Percentiles rank a stretch among this genome's conserved stretches.
Evolutionary conservation across 441 rosid species (phyloP).

Genomic region (Arabidopsis lyrata): DNA sequence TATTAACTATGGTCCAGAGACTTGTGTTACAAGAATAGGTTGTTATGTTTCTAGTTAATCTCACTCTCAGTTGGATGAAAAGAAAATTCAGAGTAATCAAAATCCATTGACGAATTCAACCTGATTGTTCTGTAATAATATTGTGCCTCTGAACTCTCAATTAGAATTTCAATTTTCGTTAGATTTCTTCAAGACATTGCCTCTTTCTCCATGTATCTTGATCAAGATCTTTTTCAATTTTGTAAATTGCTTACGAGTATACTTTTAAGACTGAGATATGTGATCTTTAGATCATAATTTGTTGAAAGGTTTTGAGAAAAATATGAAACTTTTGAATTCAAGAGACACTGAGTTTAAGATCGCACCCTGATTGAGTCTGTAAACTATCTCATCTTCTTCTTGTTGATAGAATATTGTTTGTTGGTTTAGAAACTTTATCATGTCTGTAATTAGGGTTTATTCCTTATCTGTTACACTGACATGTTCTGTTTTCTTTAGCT

Average conservation of each 20-base stretch:
- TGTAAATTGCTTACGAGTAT: no score
- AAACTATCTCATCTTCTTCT: neutral
- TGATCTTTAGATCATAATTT: neutral
- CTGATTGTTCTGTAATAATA: no score
- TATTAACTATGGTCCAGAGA: no score
- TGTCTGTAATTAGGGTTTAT: neutral
- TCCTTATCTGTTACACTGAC: neutral
- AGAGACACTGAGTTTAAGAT: neutral
- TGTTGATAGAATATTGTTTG: neutral
- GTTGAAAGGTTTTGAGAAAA: neutral
- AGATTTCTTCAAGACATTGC: no score
- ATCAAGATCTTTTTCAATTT: no score
- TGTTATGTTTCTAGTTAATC: neutral
- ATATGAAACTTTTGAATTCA: neutral
- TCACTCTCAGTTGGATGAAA: no score
- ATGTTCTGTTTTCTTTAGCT: conserved; percentile 15
- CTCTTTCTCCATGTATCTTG: no score
- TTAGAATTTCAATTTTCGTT: no score
- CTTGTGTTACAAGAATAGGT: neutral
- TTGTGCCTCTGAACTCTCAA: no score
- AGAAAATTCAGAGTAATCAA: no score
- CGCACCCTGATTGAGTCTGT: neutral
- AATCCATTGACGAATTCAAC: no score
- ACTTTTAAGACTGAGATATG: no score
- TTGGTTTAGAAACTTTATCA: neutral